Percentiles rank a stretch among this genome's conserved stretches.
Conservation (phyloP, 306 rosid genomes). For the Crotalaria pallida region DNA sequence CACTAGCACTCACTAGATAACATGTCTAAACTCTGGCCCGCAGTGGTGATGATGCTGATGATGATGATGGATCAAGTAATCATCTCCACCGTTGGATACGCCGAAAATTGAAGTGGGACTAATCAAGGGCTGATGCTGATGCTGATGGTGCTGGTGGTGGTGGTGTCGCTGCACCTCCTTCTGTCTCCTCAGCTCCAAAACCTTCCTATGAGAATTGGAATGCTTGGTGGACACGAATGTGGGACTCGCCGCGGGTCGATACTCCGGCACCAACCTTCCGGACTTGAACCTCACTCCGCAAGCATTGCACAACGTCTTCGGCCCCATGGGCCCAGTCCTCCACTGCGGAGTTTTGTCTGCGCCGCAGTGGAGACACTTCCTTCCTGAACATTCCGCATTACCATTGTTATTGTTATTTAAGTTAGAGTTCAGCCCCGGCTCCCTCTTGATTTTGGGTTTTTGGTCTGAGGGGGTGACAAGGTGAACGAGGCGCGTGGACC, state of each 20-base stretch:
- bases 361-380: conserved; percentile 63
- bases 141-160: conserved; percentile 40
- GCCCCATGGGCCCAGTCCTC: conserved; percentile 78
- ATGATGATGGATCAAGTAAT: conserved; percentile 48
- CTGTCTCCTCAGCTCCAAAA: conserved; percentile 62
- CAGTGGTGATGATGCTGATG: conserved; percentile 40
- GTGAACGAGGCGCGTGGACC: conserved; percentile 95
- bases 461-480: conserved; percentile 20
- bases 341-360: conserved; percentile 73
- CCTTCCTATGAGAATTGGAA: conserved; percentile 72
- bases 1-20: conserved; percentile 48
- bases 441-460: conserved; percentile 36
- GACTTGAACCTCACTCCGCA: conserved; percentile 70
- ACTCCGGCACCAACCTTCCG: conserved; percentile 63
- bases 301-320: conserved; percentile 68
- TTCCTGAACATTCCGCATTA: conserved; percentile 34
- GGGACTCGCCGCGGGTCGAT: conserved; percentile 71
- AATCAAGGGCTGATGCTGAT: conserved; percentile 37
- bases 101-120: conserved; percentile 67
- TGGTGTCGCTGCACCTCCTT: conserved; percentile 50
- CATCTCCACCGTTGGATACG: conserved; percentile 76
- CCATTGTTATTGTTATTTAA: neutral
- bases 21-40: conserved; percentile 61
- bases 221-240: conserved; percentile 53
- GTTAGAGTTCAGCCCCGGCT: neutral